phyloP scores from a whole-genome alignment of 495 filamentous ascomycete species.

The Aspergillus incahuasiensis region DNA sequence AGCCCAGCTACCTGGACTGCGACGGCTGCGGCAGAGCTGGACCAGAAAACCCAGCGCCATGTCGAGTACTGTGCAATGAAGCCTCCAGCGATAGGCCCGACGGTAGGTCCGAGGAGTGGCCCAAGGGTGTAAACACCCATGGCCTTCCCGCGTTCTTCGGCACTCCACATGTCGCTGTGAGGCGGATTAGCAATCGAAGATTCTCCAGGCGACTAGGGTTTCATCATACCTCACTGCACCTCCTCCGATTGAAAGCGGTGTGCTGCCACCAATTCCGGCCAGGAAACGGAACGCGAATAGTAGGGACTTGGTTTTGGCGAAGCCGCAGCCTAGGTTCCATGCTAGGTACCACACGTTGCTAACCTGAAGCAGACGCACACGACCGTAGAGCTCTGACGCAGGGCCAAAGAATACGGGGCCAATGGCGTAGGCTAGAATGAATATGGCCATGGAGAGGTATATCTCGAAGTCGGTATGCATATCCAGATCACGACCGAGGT shows the following conservation, averaged over 20 bases:
- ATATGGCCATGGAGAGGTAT: slow-evolving; percentile 63
- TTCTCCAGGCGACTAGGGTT: not conserved
- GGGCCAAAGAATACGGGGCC: slow-evolving; percentile 67
- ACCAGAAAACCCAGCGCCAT: slow-evolving; percentile 69
- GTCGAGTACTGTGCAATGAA: slow-evolving; percentile 65
- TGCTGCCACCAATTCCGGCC: slow-evolving; percentile 54
- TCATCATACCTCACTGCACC: slow-evolving; percentile 15
- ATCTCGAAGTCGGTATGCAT: slow-evolving; percentile 51
- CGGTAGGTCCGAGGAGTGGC: slow-evolving; percentile 61
- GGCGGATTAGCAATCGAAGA: slow-evolving; percentile 23
- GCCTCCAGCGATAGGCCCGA: slow-evolving; percentile 59
- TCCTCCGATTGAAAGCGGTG: slow-evolving; percentile 39
- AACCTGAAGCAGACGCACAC: slow-evolving; percentile 54
- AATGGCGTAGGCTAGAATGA: slow-evolving; percentile 70
- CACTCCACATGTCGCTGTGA: slow-evolving; percentile 63
- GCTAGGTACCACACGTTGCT: slow-evolving; percentile 63
- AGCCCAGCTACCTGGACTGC: slow-evolving; percentile 59
- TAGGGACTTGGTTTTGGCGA: slow-evolving; percentile 43
- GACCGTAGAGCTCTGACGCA: slow-evolving; percentile 70
- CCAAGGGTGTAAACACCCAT: slow-evolving; percentile 60
- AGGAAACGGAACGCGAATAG: slow-evolving; percentile 56
- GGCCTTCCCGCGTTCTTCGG: slow-evolving; percentile 61
- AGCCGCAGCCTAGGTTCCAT: slow-evolving; percentile 53
- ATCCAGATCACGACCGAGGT: slow-evolving; percentile 54
- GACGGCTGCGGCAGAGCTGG: slow-evolving; percentile 56